A percentile compares a stretch with the other conserved stretches of the same genome.
These are phyloP conservation scores for Chiua virens DNA, from an alignment of 768 basidiomycete genomes.

Conservation along the genomic window DNA sequence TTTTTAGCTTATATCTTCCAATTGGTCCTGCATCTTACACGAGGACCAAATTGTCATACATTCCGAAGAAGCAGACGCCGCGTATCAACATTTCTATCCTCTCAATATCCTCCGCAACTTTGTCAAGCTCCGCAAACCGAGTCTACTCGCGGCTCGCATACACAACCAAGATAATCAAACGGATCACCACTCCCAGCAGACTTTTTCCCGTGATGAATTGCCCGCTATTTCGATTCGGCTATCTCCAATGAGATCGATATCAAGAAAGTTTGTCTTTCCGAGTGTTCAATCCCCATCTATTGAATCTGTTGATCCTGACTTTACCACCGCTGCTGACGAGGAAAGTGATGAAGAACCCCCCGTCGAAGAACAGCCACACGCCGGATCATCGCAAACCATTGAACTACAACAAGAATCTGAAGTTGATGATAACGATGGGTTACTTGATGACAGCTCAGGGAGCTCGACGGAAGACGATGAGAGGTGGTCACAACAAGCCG, in stretches of 20 bases:
- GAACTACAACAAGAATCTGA: not conserved
- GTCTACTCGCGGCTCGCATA: constrained; percentile 12
- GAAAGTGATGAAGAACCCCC: constrained; percentile 3
- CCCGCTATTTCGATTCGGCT: constrained; percentile 46
- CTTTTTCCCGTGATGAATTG: constrained; percentile 26
- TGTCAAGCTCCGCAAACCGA: constrained; percentile 23
- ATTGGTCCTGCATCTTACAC: constrained; percentile 75
- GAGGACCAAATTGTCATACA: constrained; percentile 71
- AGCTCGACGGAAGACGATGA: constrained; percentile 22
- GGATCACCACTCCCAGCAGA: constrained; percentile 3
- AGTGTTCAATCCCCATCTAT: constrained; percentile 4
- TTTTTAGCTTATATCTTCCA: constrained; percentile 59
- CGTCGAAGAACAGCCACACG: not conserved
- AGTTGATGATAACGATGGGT: not conserved
- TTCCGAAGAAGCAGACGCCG: constrained; percentile 65
- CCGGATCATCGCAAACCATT: not conserved
- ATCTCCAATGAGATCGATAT: constrained; percentile 45
- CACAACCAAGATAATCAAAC: constrained; percentile 5
- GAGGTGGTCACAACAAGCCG: constrained; percentile 19
- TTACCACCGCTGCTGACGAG: not conserved
- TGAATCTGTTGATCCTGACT: not conserved
- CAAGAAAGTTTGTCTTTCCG: constrained; percentile 56
- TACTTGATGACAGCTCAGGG: constrained; percentile 6
- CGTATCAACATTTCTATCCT: constrained; percentile 71
- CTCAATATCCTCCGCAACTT: constrained; percentile 35